Conservation (phyloP, 2,329 filamentous ascomycete species). For the Teratosphaeria gauchensis region DNA sequence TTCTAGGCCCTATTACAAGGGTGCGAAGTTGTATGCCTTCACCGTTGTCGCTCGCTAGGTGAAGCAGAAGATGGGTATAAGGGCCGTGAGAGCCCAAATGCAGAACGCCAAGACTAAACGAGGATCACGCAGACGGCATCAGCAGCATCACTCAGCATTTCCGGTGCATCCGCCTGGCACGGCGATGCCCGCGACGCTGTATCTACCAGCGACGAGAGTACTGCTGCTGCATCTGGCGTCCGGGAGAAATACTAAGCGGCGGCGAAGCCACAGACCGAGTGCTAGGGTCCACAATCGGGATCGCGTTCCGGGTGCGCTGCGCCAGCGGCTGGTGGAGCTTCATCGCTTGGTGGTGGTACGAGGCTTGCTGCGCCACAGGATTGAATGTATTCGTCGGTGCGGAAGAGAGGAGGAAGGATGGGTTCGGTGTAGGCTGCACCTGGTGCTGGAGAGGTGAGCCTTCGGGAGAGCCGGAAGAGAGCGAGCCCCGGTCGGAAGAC, state of each 20-base stretch:
- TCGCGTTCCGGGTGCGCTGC: slow-evolving; percentile 84
- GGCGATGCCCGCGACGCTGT: background rate
- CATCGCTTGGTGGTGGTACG: slow-evolving; percentile 53
- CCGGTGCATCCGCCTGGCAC: slow-evolving; percentile 1
- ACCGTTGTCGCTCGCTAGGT: slow-evolving; percentile 2
- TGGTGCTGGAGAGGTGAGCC: slow-evolving; percentile 84
- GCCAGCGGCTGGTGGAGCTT: slow-evolving; percentile 89
- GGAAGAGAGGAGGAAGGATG: slow-evolving; percentile 61
- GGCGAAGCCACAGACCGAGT: slow-evolving; percentile 88
- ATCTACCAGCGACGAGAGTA: slow-evolving; percentile 40
- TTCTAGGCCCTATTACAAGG: slow-evolving; percentile 1
- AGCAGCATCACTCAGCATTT: background rate
- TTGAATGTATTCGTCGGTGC: slow-evolving; percentile 32
- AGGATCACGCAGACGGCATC: background rate
- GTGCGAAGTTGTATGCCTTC: background rate
- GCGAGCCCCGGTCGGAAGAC: slow-evolving; percentile 82
- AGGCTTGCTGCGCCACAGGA: slow-evolving; percentile 38
- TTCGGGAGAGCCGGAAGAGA: slow-evolving; percentile 89
- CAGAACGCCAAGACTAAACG: background rate
- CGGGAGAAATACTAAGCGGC: slow-evolving; percentile 60
- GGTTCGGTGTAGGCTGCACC: slow-evolving; percentile 52
- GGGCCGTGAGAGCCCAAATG: background rate
- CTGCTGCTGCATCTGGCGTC: slow-evolving; percentile 52
- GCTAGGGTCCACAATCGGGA: slow-evolving; percentile 92
- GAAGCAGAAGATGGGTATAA: background rate